Base-by-base conservation (phyloP, 495 filamentous ascomycete genomes). In the Tuber microsphaerosporum region DNA sequence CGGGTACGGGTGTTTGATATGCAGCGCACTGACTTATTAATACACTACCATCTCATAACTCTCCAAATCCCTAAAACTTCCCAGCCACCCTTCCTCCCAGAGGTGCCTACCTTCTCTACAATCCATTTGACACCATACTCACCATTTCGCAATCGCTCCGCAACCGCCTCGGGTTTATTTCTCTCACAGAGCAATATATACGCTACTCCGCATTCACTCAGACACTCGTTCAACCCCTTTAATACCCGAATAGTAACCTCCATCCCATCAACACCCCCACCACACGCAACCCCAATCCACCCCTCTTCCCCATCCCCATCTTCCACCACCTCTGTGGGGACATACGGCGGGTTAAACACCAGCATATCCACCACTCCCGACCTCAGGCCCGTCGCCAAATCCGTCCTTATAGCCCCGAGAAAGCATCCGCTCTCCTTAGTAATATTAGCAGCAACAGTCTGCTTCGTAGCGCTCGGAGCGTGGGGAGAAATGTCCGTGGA, bases 331-430 rank as follows among this genome's bases (percentile, higher is more conserved):
- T 88, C 85, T 1, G 93, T 94, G 8, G 95, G 95, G 10, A 98
- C 95, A 80, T 99, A 99, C 0, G 95, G 95, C 46, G 95, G 95
- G 82, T 99, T 99, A 87, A 98, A 98, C 45, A 99, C 87, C 43
- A 98, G 85, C 37, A 99, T 88, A 82, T 98, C 95, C 0, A 97
- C 89, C 48, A 82, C 81, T 4, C 86, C 84, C 0, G 84, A 77
- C 2, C 87, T 85, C 9, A 97, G 74, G 2, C 90, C 84, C 19
- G 86, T 82, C 14, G 85, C 84, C 0, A 99, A 86, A 80, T 97
- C 91, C 7, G 87, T 89, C 26, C 87, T 89, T 16, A 92, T 69
- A 26, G 90, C 86, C 34, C 88, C 89, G 2, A 93, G 85, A 77
- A 90, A 90, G 14, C 81, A 74, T 0, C 84, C 82, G 2, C 44